Evolutionary conservation across 805 yeast species (phyloP).

Genomic region (Dipodascopsis tothii): DNA sequence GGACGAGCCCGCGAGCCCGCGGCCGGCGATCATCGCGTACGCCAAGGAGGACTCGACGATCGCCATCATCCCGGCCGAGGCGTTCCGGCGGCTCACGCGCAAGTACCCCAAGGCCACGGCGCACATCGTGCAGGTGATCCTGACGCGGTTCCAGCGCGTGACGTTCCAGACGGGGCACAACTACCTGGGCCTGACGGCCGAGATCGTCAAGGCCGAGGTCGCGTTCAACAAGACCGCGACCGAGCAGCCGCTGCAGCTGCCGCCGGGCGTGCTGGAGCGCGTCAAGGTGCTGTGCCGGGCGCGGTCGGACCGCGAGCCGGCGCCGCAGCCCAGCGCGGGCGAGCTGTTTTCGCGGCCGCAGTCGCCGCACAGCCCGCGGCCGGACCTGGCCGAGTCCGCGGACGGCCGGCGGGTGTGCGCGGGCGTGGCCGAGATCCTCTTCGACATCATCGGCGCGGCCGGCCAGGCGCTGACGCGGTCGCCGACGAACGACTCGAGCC

Average conservation of each 20-base stretch:
- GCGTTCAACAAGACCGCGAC: constrained; percentile 43
- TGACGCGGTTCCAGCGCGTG: constrained; percentile 79
- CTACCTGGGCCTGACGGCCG: constrained; percentile 76
- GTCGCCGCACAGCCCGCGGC: not conserved
- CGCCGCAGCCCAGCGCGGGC: not conserved
- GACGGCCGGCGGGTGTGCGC: not conserved
- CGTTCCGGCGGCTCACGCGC: constrained; percentile 62
- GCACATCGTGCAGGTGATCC: constrained; percentile 86
- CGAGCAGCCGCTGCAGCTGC: constrained; percentile 58
- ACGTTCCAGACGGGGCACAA: constrained; percentile 85
- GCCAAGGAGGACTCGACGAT: constrained; percentile 73
- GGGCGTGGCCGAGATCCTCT: not conserved
- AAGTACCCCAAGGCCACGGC: constrained; percentile 86
- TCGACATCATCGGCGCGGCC: not conserved
- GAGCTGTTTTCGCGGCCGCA: not conserved
- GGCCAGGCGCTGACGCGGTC: not conserved
- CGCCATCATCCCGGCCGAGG: constrained; percentile 81
- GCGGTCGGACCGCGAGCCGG: not conserved
- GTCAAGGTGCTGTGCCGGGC: constrained; percentile 26
- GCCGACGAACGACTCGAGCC: not conserved
- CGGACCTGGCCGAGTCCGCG: not conserved
- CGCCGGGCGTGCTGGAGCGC: constrained; percentile 47
- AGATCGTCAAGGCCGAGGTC: constrained; percentile 69
- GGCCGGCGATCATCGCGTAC: constrained; percentile 54
- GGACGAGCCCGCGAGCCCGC: not conserved